Percentiles rank a stretch among this genome's conserved stretches.
These are phyloP conservation scores for Scalesia atractyloides DNA, from an alignment of 129 eudicot species.

Conservation along the genomic window DNA sequence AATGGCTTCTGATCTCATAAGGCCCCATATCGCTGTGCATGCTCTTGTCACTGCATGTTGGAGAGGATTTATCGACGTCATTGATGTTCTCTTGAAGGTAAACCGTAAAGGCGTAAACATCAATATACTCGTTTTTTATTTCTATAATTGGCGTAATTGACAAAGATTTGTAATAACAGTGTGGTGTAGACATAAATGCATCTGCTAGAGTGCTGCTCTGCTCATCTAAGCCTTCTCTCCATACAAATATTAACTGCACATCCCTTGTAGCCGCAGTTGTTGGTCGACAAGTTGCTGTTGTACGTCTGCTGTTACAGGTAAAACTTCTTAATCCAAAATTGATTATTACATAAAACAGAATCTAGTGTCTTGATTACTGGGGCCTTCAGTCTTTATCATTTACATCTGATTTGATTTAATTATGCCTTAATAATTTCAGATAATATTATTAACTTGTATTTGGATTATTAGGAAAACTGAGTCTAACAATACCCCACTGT, in stretches of 20 bases:
- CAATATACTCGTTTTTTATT: conserved; percentile 3
- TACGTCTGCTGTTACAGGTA: conserved; percentile 76
- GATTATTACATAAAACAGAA: conserved; percentile 10
- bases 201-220: conserved; percentile 73
- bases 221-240: conserved; percentile 86
- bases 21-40: conserved; percentile 78
- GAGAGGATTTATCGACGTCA: conserved; percentile 82
- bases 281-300: conserved; percentile 76
- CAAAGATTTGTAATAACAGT: conserved; percentile 49
- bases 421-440: conserved; percentile 14
- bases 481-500: conserved; percentile 7
- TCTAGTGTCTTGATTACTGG: conserved; percentile 9
- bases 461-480: conserved; percentile 14
- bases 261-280: conserved; percentile 92
- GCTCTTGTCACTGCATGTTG: conserved; percentile 89
- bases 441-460: conserved; percentile 12
- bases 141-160: not conserved
- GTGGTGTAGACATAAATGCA: conserved; percentile 79
- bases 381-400: not conserved
- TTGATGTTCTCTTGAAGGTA: conserved; percentile 70
- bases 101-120: no score
- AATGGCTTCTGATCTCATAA: conserved; percentile 80
- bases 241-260: conserved; percentile 71
- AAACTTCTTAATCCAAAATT: conserved; percentile 20
- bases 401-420: not conserved